Evolutionary conservation across 2,329 filamentous ascomycete species (phyloP), one percentile per base, ranked within the genome.

Genomic region (Hirsutella minnesotensis): DNA sequence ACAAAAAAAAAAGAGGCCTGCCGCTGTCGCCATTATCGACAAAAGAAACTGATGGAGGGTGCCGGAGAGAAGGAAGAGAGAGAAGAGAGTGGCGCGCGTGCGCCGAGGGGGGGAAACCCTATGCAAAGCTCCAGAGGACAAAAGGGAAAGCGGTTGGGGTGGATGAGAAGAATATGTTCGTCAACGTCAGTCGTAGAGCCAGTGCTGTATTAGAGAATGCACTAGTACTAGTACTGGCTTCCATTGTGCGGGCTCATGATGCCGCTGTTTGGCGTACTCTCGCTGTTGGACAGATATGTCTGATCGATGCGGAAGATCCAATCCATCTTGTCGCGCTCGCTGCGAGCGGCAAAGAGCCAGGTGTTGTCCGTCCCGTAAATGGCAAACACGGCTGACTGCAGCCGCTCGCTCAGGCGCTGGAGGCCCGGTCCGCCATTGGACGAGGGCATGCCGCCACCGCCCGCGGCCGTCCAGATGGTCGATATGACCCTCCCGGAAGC

Each of bases 301-400:
- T 95, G 84, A 63, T 98, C 92, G 53, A 98, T 87, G 56, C 84
- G 83, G 62, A 94, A 76, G 53, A 98, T 95, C 92, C 92, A 98
- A 60, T 96, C 92, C 53, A 89, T 82, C 70, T 95, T 95, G 62
- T 95, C 89, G 39, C 81, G 75, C 66, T 95, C 90, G 54, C 80
- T 90, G 45, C 88, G 75, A 20, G 88, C 86, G 13, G 88, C 86
- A 61, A 98, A 96, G 34, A 98, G 71, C 76, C 89, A 98, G 27
- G 89, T 95, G 62, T 95, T 95, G 60, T 92, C 84, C 46, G 83
- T 86, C 35, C 86, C 90, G 58, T 96, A 98, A 40, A 98, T 78
- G 12, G 92, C 92, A 71, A 95, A 98, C 34, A 96, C 85, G 50
- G 84, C 83, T 4, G 79, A 73, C 53, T 77, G 74, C 61, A 73